Evolutionary conservation across 176 grass and related monocot genomes (phyloP), one percentile per base, ranked within the genome.

Genomic region (Aegilops bicornis): DNA sequence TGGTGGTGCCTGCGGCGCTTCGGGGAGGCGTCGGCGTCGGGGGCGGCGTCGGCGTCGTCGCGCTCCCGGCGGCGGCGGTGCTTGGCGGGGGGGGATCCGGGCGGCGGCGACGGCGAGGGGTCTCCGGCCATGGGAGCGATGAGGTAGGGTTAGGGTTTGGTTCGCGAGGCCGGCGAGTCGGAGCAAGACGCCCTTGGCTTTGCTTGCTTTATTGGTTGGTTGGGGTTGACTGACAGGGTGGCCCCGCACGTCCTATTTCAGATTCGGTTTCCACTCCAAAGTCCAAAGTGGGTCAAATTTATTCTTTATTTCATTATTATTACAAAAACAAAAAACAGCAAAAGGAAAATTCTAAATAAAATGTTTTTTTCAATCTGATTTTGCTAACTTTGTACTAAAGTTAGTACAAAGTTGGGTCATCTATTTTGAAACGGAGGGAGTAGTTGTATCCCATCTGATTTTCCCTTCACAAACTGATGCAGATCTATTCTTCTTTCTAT

Each of bases 1-100:
- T 91, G 91, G 42, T 45, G 87, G 79, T 91, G 91, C 87, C 90
- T 92, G 61, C 89, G 94, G 29, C 90, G 93, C 85, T 96, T 99
- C 25, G 86, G 85, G 54, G 89, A 94, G 24, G 85, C 75, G 42
- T 88, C 90, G 2, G 69, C 68, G 6, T 69, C 45, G 25, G 79
- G 8, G 6, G 69, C 45, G 25, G 79, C 8, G 35, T 77, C 87
- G 2, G 30, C 31, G 66, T 30, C 73, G 23, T 29, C 42, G 72
- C 25, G 25, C 23, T 90, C 90, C 10, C 87, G 77, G 8, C 87
- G 94, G 77, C 87, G 75, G 52, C 42, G 83, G 83, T 91, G 90
- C 90, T 96, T 96, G 70, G 61, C 76, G 20, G 84, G 64, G 20
- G 84, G 64, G 31, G 87, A 86, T 20, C 40, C 13, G 50, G 36